Conservation (phyloP, 495 filamentous ascomycete species). For the Podospora conica region DNA sequence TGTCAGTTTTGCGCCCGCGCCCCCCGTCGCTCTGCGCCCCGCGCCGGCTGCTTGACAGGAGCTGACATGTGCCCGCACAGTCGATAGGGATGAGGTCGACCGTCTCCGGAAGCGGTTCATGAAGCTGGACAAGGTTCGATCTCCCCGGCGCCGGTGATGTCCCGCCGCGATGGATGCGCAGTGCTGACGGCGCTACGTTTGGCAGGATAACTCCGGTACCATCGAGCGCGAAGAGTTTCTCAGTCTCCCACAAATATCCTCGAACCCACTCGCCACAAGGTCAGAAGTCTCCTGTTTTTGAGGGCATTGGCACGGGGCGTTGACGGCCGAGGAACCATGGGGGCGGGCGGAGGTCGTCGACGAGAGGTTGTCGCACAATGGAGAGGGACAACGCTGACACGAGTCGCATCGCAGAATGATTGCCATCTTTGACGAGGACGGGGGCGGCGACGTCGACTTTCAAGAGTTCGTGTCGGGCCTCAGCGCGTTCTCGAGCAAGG, state of each 20-base stretch:
- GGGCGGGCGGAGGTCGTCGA: background rate
- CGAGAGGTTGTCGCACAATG: background rate
- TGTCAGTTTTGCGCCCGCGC: constrained; percentile 48
- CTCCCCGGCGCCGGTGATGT: background rate
- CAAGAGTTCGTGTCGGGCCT: constrained; percentile 97
- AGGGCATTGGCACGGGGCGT: background rate
- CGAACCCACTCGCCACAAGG: constrained; percentile 94
- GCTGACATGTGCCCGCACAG: constrained; percentile 38
- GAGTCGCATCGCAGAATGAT: constrained; percentile 65
- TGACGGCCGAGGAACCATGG: background rate
- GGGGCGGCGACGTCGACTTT: constrained; percentile 96
- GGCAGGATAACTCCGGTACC: constrained; percentile 90
- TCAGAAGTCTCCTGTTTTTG: constrained; percentile 30
- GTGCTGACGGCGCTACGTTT: background rate
- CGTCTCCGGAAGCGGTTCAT: constrained; percentile 93
- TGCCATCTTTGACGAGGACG: constrained; percentile 98
- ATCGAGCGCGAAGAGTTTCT: constrained; percentile 99
- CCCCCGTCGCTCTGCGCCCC: background rate
- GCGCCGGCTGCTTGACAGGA: background rate
- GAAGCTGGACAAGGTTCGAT: constrained; percentile 93
- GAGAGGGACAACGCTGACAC: background rate
- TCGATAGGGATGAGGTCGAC: constrained; percentile 95
- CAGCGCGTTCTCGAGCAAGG: constrained; percentile 92
- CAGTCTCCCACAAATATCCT: constrained; percentile 92
- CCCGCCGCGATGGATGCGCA: background rate